Evolutionary conservation across 2,329 filamentous ascomycete genomes (phyloP), one percentile per base, ranked within the genome.

Genomic region (Neofusicoccum ribis): DNA sequence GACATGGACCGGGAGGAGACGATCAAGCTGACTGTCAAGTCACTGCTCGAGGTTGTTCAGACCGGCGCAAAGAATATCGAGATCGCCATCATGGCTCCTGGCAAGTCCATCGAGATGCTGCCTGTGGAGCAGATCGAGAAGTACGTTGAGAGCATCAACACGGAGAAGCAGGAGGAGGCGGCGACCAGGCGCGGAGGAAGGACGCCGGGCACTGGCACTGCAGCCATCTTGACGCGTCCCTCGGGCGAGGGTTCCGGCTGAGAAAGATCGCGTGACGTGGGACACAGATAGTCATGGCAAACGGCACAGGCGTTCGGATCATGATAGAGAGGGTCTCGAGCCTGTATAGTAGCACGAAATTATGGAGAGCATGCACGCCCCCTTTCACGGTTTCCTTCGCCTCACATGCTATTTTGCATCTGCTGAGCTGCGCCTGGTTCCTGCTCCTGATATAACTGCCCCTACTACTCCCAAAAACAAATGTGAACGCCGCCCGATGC

Each of bases 41-140:
- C 95, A 44, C 86, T 99, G 69, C 84, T 99, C 67, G 95, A 99
- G 80, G 95, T 99, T 63, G 95, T 99, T 68, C 95, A 99, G 82
- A 99, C 95, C 2, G 95, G 95, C 69, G 95, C 95, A 62, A 99
- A 99, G 88, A 99, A 99, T 81, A 99, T 99, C 74, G 95, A 99
- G 83, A 98, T 99, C 75, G 95, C 96, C 66, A 89, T 99, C 76
- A 97, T 98, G 93, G 91, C 92, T 7, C 93, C 95, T 6, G 93
- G 92, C 61, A 93, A 97, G 84, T 80, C 86, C 15, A 88, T 99
- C 69, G 93, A 98, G 84, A 93, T 97, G 88, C 86, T 99, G 71
- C 92, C 93, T 2, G 90, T 94, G 37, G 94, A 98, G 79, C 92
- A 97, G 74, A 99, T 99, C 74, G 95, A 99, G 84, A 87, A 88